Conservation (phyloP, 139 green algal species). For the Chlorella sp. region DNA sequence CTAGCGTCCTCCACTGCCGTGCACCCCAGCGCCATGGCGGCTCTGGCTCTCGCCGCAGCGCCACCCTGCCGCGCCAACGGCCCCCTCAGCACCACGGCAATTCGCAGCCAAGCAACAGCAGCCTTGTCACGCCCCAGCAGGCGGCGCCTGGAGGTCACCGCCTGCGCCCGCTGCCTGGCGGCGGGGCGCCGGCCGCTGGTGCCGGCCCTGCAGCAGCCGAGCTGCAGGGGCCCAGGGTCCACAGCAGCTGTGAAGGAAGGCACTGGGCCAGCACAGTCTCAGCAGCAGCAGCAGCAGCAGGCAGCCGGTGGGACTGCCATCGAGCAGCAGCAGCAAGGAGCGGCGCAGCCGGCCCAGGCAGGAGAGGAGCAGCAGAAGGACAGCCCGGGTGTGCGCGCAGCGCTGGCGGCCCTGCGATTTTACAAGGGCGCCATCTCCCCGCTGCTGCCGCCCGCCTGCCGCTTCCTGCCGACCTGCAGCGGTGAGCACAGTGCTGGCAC, state of each 20-base stretch:
- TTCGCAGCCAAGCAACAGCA: too few relatives aligned
- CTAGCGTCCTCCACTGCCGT: too few relatives aligned
- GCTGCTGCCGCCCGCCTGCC: conserved; percentile 77
- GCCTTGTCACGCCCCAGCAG: not conserved
- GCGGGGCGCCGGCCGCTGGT: not conserved
- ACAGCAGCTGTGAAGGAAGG: not conserved
- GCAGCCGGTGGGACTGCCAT: not conserved
- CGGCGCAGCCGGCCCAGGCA: not conserved
- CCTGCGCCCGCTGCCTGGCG: conserved; percentile 18
- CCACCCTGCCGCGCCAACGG: too few relatives aligned
- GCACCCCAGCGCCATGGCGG: too few relatives aligned
- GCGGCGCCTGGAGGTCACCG: not conserved
- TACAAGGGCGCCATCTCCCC: conserved; percentile 83
- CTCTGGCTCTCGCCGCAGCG: too few relatives aligned
- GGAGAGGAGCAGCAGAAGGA: conserved; percentile 13
- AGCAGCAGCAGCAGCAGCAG: not conserved
- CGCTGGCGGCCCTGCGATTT: conserved; percentile 69
- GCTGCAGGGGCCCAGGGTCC: not conserved
- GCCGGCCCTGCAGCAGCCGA: not conserved
- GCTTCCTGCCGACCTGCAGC: conserved; percentile 84
- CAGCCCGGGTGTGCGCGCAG: conserved; percentile 38
- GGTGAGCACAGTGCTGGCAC: not conserved
- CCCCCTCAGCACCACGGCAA: too few relatives aligned
- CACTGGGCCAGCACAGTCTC: not conserved
- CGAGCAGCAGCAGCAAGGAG: not conserved